Base-by-base conservation (phyloP, 148 eudicot species). In the Camellia japonica region DNA sequence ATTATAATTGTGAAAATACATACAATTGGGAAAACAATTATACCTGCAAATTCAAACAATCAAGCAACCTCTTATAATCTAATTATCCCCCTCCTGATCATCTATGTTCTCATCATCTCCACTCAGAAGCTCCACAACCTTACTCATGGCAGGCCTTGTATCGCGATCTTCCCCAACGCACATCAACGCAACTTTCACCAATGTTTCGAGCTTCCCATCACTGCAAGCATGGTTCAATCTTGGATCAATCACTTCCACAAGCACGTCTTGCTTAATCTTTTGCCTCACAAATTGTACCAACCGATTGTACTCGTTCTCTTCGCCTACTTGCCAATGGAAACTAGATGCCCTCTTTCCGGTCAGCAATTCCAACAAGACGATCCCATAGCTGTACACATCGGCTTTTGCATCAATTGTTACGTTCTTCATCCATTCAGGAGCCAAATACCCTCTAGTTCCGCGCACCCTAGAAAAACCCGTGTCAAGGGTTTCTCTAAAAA, bases 351-450 rank as follows among this genome's bases (percentile, higher is more conserved):
- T 69, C 54, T 69, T 46, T 16, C 73, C 73, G 4, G 20, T 69
- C 19, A 69, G 23, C 9, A 75, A 60, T 11, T 79, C 81, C 81
- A 79, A 23, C 55, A 79, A 49, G 11, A 79, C 81, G 54, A 79
- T 65, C 68, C 81, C 81, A 10, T 79, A 79, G 68, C 81, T 79
- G 49, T 78, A 78, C 5, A 78, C 80, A 68, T 78, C 80, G 2
- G 65, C 80, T 20, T 78, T 78, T 52, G 81, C 60, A 44, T 65
- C 16, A 23, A 79, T 58, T 15, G 16, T 52, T 11, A 11, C 11
- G 63, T 79, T 79, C 47, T n/a, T 64, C 71, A 79, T 70, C 81
- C 81, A 79, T 47, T 79, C 81, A 4, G 81, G 81, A 23, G 77
- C 77, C 16, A 74, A 7, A 20, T 74, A 74, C 19, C 77, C 77